Percentiles rank a stretch among this genome's conserved stretches.
phyloP scores from a whole-genome alignment of 345 rosid genomes.

The Eutrema japonicum region DNA sequence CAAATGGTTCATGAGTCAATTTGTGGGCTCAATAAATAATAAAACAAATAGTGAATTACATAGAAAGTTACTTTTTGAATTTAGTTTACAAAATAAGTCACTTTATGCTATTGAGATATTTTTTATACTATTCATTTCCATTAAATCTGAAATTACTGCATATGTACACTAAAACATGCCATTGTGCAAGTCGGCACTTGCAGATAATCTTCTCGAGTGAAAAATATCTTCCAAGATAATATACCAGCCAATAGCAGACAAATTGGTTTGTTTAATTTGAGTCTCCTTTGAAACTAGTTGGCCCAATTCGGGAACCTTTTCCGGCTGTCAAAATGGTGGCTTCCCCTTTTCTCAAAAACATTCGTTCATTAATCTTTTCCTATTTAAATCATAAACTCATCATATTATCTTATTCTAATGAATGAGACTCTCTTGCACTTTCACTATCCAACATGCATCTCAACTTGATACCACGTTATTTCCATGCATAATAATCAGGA shows the following conservation, averaged over 20 bases:
- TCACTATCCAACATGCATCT: conserved; percentile 18
- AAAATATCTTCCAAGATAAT: neutral
- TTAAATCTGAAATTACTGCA: too few species aligned
- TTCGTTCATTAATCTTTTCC: neutral
- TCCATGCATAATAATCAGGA: conserved; percentile 9
- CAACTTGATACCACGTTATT: conserved; percentile 12
- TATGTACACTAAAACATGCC: too few species aligned
- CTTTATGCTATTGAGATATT: too few species aligned
- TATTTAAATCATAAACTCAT: conserved; percentile 1
- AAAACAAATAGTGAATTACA: neutral
- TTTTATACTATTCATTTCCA: too few species aligned
- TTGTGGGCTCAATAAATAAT: conserved; percentile 15
- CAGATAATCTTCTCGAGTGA: too few species aligned
- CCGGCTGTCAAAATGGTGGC: conserved; percentile 16
- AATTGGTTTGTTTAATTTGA: neutral
- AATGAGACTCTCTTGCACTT: conserved; percentile 19
- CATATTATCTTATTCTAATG: neutral
- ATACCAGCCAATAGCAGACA: too few species aligned
- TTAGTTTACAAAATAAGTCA: too few species aligned
- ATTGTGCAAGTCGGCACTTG: too few species aligned
- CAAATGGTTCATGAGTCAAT: neutral
- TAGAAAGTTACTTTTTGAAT: too few species aligned
- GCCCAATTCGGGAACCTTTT: neutral
- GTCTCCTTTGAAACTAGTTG: neutral
- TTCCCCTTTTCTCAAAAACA: neutral